Percentiles rank a stretch among this genome's conserved stretches.
phyloP scores from a whole-genome alignment of 306 rosid species.

The Lupinus albus region DNA sequence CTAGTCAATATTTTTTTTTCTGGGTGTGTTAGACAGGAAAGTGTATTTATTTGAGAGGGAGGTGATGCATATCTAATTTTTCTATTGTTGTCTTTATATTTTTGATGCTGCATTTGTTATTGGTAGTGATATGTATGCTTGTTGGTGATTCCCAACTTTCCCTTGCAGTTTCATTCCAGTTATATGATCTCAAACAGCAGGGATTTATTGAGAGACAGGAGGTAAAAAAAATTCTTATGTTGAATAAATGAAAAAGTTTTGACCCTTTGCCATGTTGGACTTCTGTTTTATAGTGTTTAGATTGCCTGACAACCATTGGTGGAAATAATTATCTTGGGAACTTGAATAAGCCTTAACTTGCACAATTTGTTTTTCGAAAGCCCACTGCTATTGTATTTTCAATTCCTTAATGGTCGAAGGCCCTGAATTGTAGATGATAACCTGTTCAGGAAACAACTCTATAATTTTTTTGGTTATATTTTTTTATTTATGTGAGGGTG shows the following conservation, averaged over 20 bases:
- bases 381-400: conserved; percentile 9
- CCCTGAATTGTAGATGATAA: conserved; percentile 14
- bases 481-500: neutral
- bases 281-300: conserved; percentile 23
- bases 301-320: neutral
- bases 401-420: conserved; percentile 13
- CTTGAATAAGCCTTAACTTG: conserved; percentile 32
- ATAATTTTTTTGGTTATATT: neutral
- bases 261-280: conserved; percentile 22
- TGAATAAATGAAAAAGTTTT: conserved; percentile 35
- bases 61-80: conserved; percentile 29
- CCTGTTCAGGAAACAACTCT: conserved; percentile 17
- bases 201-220: conserved; percentile 89
- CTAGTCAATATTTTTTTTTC: conserved; percentile 24
- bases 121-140: conserved; percentile 31
- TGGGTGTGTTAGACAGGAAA: conserved; percentile 26
- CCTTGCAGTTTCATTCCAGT: conserved; percentile 83
- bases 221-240: conserved; percentile 55
- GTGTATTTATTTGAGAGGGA: conserved; percentile 34
- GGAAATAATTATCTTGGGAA: conserved; percentile 26
- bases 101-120: conserved; percentile 31
- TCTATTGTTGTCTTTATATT: conserved; percentile 26
- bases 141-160: conserved; percentile 47
- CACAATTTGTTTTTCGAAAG: conserved; percentile 23
- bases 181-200: conserved; percentile 89